Conservation (phyloP, 345 rosid species). For the Salix viminalis region DNA sequence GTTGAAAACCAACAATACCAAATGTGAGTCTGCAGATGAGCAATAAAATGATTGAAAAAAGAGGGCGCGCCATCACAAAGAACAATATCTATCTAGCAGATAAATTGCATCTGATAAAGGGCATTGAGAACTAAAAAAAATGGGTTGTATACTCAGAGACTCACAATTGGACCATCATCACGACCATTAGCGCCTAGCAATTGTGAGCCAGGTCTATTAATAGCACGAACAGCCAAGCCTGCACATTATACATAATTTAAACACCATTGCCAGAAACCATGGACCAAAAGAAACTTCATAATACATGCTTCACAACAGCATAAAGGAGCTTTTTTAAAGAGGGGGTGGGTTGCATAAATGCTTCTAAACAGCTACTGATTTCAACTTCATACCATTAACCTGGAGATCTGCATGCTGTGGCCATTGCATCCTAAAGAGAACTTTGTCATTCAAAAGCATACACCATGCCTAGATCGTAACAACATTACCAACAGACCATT, state of each 20-base stretch:
- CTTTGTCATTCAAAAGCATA: constrained; percentile 97
- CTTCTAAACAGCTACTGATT: background rate
- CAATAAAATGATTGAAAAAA: background rate
- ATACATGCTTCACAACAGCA: background rate
- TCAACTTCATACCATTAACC: constrained; percentile 67
- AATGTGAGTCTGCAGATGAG: background rate
- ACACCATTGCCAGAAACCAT: background rate
- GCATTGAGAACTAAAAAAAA: background rate
- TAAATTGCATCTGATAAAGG: background rate
- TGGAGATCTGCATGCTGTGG: constrained; percentile 90
- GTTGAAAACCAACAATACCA: background rate
- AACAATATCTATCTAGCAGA: background rate
- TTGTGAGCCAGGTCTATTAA: constrained; percentile 86
- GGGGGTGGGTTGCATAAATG: background rate
- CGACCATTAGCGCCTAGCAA: constrained; percentile 91
- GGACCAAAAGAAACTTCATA: background rate
- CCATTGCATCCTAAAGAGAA: constrained; percentile 96
- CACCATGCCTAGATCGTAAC: constrained; percentile 76
- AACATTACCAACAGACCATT: constrained; percentile 14
- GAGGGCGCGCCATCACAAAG: background rate
- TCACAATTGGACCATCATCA: constrained; percentile 94
- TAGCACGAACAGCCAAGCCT: constrained; percentile 74
- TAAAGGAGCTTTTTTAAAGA: background rate
- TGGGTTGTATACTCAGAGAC: constrained; percentile 23
- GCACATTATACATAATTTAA: background rate